phyloP scores from a whole-genome alignment of 306 rosid genomes.

The Carpinus fangiana region DNA sequence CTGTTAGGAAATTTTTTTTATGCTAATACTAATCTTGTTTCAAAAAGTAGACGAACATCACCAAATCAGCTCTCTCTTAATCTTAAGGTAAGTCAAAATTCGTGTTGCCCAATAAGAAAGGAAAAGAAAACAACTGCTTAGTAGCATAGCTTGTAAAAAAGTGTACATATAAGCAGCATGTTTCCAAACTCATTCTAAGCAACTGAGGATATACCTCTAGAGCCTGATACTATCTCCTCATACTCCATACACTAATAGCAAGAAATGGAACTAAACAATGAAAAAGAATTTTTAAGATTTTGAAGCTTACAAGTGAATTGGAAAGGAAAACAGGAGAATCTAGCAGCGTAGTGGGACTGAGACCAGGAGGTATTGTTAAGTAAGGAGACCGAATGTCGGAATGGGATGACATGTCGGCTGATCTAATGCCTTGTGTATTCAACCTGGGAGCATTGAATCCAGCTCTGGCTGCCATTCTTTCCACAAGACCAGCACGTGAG shows the following conservation, averaged over 20 bases:
- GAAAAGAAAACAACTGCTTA: background rate
- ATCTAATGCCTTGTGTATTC: constrained; percentile 82
- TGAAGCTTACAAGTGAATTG: constrained; percentile 68
- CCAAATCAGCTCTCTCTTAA: background rate
- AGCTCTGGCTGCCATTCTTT: constrained; percentile 88
- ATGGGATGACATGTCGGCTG: constrained; percentile 60
- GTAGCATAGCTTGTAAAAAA: background rate
- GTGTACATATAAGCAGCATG: background rate
- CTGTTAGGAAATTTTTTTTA: background rate
- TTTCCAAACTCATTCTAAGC: background rate
- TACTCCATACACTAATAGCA: constrained; percentile 10
- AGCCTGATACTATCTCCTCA: background rate
- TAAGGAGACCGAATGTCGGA: constrained; percentile 70
- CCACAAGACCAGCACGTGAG: constrained; percentile 70
- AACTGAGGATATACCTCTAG: background rate
- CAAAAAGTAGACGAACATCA: background rate
- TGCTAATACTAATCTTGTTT: background rate
- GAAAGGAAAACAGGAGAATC: constrained; percentile 95
- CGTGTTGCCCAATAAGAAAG: background rate
- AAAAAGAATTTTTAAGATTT: background rate
- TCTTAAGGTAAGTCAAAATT: background rate
- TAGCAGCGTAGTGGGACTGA: constrained; percentile 90
- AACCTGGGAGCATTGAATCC: constrained; percentile 97
- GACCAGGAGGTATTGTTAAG: constrained; percentile 88
- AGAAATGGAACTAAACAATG: constrained; percentile 9